Base-by-base conservation (phyloP, 2,329 filamentous ascomycete species). In the Pseudogymnoascus sp. region DNA sequence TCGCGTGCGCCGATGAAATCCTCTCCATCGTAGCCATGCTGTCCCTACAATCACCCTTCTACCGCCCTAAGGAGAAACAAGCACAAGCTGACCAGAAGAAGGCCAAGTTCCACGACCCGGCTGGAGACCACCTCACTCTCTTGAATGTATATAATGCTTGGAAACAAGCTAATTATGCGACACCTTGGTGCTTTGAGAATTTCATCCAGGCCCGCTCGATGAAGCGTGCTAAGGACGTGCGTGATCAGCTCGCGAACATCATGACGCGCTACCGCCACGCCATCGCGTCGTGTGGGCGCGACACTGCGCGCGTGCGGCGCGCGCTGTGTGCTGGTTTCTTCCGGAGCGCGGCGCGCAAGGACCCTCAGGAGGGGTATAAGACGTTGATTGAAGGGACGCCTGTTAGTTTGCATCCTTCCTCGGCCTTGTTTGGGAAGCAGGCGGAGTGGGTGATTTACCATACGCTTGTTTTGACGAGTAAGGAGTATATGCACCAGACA, bases 111-210 rank as follows among this genome's bases (percentile, higher is more conserved):
- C 91, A 97, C 77, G 95, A 99, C 71, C 90, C 93, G 0, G 87
- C 91, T 63, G 95, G 95, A 61, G 95, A 99, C 73, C 95, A 99
- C 72, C 81, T 99, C 11, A 99, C 95, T 0, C 82, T 97, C 0
- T 84, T 99, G 46, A 99, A 99, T 70, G 93, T 99, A 0, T 99
- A 96, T 79, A 96, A 97, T 72, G 87, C 85, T n/a, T 99, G 95
- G 95, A 96, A 96, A 75, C 83, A 88, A 50, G 89, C 86, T 66
- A 88, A 88, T 5, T 96, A 85, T 77, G 89, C 87, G 60, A 90
- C 87, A 64, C 87, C 93, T 0, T 99, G 95, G 95, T 97, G 95
- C 73, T 93, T 91, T 69, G 96, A 99, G 73, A 97, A 99, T 76
- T 99, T 96, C 74, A 95, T 99, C 73, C 93, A 97, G 73, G 92